Conservation (phyloP, 768 basidiomycete species). For the Leccinum subtestaceum region DNA sequence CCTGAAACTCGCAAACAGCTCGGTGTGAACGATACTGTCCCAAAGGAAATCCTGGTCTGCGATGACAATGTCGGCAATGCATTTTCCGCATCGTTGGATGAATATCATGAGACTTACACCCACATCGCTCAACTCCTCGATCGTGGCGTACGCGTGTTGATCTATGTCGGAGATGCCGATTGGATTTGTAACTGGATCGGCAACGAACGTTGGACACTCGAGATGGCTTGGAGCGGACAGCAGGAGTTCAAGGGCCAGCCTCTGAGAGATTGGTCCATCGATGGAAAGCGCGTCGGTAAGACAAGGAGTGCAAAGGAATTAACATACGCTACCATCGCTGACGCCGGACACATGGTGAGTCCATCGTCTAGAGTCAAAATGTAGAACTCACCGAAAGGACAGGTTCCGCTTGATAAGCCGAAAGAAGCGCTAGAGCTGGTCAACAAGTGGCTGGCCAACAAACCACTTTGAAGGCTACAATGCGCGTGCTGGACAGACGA, state of each 20-base stretch:
- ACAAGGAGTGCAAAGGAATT: conserved; percentile 53
- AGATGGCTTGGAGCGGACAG: conserved; percentile 64
- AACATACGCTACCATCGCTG: conserved; percentile 58
- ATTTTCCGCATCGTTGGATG: conserved; percentile 47
- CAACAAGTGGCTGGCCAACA: conserved; percentile 41
- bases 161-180: conserved; percentile 68
- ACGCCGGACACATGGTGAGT: conserved; percentile 71
- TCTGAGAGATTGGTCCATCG: conserved; percentile 56
- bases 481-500: not conserved
- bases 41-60: conserved; percentile 37
- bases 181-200: conserved; percentile 77
- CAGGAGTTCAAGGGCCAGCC: conserved; percentile 43
- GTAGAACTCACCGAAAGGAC: not conserved
- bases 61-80: conserved; percentile 39
- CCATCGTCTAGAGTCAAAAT: not conserved
- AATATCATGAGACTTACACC: conserved; percentile 21
- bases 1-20: conserved; percentile 50
- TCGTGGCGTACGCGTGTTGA: conserved; percentile 64
- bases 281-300: conserved; percentile 44
- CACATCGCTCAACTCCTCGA: conserved; percentile 55
- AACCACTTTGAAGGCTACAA: conserved; percentile 6
- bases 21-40: conserved; percentile 51
- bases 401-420: conserved; percentile 62
- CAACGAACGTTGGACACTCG: conserved; percentile 70
- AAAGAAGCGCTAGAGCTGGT: conserved; percentile 46